These are phyloP conservation scores for Lactifluus hygrophoroides DNA, from an alignment of 768 basidiomycete species.

Conservation along the genomic window DNA sequence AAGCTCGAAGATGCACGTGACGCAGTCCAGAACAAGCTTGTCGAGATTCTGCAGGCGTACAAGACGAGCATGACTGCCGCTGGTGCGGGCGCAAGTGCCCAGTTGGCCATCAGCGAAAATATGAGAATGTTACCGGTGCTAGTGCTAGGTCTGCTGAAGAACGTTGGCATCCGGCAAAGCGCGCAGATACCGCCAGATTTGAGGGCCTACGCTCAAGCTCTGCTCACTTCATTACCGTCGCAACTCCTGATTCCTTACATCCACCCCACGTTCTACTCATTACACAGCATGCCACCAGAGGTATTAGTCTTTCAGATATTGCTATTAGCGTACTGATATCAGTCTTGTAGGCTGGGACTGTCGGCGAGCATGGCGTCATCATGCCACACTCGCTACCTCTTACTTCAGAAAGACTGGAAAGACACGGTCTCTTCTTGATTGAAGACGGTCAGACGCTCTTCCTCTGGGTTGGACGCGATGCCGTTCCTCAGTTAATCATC, in stretches of 20 bases:
- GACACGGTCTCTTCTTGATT: slow-evolving; percentile 93
- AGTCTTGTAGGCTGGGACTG: slow-evolving; percentile 73
- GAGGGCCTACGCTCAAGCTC: slow-evolving; percentile 86
- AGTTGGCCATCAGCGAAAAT: slow-evolving; percentile 88
- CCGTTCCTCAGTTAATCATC: slow-evolving; percentile 88
- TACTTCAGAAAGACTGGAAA: slow-evolving; percentile 90
- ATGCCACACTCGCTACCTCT: slow-evolving; percentile 83
- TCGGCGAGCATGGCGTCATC: slow-evolving; percentile 82
- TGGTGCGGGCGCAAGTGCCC: slow-evolving; percentile 89
- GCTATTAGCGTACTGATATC: slow-evolving; percentile 9
- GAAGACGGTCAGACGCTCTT: slow-evolving; percentile 98
- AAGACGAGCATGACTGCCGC: slow-evolving; percentile 95
- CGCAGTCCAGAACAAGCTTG: slow-evolving; percentile 71
- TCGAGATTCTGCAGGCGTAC: slow-evolving; percentile 79
- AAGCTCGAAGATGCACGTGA: slow-evolving; percentile 88
- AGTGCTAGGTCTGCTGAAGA: slow-evolving; percentile 86
- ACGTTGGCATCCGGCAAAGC: slow-evolving; percentile 93
- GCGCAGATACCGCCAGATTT: slow-evolving; percentile 96
- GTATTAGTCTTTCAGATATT: slow-evolving; percentile 33
- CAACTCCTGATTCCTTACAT: slow-evolving; percentile 90
- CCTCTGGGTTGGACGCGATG: slow-evolving; percentile 96
- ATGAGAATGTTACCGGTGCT: slow-evolving; percentile 91
- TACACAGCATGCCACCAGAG: slow-evolving; percentile 94
- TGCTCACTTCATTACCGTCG: slow-evolving; percentile 85
- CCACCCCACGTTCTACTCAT: slow-evolving; percentile 89